Evolutionary conservation across 2,329 filamentous ascomycete genomes (phyloP).

Genomic region (Epichloe typhina): DNA sequence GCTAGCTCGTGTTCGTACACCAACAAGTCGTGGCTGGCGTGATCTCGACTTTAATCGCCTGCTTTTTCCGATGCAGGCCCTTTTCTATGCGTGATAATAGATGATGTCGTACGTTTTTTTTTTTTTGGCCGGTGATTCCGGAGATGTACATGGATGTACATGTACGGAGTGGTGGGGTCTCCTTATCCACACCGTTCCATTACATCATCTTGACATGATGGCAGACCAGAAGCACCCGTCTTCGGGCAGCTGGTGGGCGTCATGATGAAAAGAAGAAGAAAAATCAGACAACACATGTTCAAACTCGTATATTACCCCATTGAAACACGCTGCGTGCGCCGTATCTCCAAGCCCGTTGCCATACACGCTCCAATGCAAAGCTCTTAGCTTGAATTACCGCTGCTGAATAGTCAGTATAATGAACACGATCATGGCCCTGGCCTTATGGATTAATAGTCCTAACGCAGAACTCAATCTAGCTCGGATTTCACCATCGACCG

Average conservation of each 20-base stretch:
- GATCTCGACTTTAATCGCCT: neutral
- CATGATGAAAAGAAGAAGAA: too few species aligned
- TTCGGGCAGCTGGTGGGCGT: neutral
- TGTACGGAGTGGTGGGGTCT: neutral
- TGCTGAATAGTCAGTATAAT: too few species aligned
- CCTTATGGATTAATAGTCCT: neutral
- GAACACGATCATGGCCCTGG: too few species aligned
- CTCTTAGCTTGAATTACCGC: too few species aligned
- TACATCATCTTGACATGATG: conserved; percentile 6
- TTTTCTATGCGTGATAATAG: neutral
- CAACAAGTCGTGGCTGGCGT: neutral
- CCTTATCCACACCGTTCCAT: conserved; percentile 1
- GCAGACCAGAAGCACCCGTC: neutral
- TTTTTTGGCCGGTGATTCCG: neutral
- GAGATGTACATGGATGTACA: too few species aligned
- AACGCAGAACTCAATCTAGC: neutral
- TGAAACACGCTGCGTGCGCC: too few species aligned
- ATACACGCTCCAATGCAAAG: too few species aligned
- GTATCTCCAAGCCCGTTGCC: too few species aligned
- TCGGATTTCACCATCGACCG: neutral
- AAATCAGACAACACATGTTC: too few species aligned
- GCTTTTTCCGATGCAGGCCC: neutral
- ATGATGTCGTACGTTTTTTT: neutral
- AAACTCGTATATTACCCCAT: too few species aligned
- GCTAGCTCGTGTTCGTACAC: neutral